phyloP scores from a whole-genome alignment of 2,329 filamentous ascomycete species.

The Penicillium verrucosum region DNA sequence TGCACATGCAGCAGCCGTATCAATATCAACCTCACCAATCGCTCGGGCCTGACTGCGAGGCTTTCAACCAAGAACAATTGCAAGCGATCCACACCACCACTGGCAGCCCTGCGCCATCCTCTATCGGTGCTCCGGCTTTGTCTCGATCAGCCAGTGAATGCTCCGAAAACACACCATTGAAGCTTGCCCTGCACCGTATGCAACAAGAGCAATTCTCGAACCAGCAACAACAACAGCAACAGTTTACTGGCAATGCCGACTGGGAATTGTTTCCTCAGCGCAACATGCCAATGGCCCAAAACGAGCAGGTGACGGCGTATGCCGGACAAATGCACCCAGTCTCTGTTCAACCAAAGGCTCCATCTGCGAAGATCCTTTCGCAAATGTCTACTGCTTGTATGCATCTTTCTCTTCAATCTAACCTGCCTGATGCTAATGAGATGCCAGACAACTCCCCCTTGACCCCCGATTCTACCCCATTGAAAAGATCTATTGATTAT shows the following conservation, averaged over 20 bases:
- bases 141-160: conserved; percentile 23
- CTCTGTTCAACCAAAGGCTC: conserved; percentile 39
- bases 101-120: conserved; percentile 29
- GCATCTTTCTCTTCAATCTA: neutral
- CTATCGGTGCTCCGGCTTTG: conserved; percentile 17
- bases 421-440: neutral
- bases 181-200: conserved; percentile 27
- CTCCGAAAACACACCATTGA: conserved; percentile 22
- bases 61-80: conserved; percentile 32
- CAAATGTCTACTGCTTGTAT: conserved; percentile 54
- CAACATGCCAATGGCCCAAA: conserved; percentile 20
- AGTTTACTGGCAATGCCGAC: conserved; percentile 22
- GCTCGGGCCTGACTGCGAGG: conserved; percentile 26
- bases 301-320: conserved; percentile 24
- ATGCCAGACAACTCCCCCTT: conserved; percentile 47
- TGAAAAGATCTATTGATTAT: conserved; percentile 40
- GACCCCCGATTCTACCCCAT: conserved; percentile 65
- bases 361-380: conserved; percentile 48
- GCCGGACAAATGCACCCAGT: conserved; percentile 31
- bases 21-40: conserved; percentile 32
- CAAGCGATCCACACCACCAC: conserved; percentile 29
- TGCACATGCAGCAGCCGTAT: conserved; percentile 12
- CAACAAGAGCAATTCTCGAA: conserved; percentile 29
- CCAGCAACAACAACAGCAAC: conserved; percentile 23
- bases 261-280: conserved; percentile 29